Evolutionary conservation across 2,329 filamentous ascomycete genomes (phyloP).

Genomic region (Cladobotryum protrusum): DNA sequence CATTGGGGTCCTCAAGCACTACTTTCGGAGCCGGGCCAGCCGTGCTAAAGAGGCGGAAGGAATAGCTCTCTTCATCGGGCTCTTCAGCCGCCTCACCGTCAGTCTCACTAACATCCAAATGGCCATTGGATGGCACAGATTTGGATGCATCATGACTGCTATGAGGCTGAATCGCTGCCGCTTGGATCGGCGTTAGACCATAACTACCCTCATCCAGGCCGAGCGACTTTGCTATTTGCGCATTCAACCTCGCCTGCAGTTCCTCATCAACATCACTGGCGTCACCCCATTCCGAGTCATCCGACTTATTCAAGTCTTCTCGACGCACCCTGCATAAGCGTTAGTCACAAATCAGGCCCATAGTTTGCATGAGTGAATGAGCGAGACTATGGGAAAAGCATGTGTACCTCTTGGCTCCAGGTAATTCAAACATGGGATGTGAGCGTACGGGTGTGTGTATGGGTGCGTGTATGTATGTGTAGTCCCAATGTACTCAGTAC

Average conservation of each 20-base stretch:
- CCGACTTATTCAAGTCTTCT: slow-evolving; percentile 43
- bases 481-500: neutral
- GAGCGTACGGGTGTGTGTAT: too few relatives aligned
- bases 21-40: slow-evolving; percentile 42
- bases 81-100: slow-evolving; percentile 21
- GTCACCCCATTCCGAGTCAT: slow-evolving; percentile 19
- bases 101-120: too few relatives aligned
- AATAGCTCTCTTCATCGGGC: slow-evolving; percentile 24
- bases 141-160: neutral
- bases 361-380: neutral
- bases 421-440: slow-evolving; percentile 27
- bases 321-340: slow-evolving; percentile 43
- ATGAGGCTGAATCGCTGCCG: neutral
- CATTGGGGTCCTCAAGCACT: slow-evolving; percentile 39
- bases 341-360: neutral
- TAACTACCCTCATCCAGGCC: slow-evolving; percentile 24
- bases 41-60: slow-evolving; percentile 53
- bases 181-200: slow-evolving; percentile 18
- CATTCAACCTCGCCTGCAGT: slow-evolving; percentile 39
- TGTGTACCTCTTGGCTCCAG: slow-evolving; percentile 26
- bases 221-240: slow-evolving; percentile 42
- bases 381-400: neutral
- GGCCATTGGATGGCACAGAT: neutral
- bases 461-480: too few relatives aligned
- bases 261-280: slow-evolving; percentile 28